Base-by-base conservation (phyloP, 352 stramenopile species). In the Phytophthora ramorum region DNA sequence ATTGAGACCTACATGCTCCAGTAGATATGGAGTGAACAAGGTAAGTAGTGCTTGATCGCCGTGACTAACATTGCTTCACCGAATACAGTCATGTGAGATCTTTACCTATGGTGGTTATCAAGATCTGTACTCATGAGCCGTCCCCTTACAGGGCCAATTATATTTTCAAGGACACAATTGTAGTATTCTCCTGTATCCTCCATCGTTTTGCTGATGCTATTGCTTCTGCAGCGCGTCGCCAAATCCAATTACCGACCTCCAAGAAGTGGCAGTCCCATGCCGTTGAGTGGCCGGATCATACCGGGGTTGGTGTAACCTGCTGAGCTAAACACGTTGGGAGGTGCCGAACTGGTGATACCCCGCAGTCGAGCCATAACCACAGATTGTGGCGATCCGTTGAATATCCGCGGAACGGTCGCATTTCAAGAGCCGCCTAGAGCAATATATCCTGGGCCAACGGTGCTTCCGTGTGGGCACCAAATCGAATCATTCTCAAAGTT, bases 151-250 rank as follows among this genome's bases (percentile, higher is more conserved):
- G 46, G 53, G n/a, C n/a, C n/a, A n/a, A n/a, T n/a, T n/a, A n/a
- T n/a, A n/a, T n/a, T n/a, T n/a, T n/a, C n/a, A n/a, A n/a, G n/a
- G n/a, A n/a, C n/a, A n/a, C n/a, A n/a, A n/a, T n/a, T n/a, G n/a
- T n/a, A 89, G 58, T 82, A 89, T 60, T 89, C 79, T 0, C 75
- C 69, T 22, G 76, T 78, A 88, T 8, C 68, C 71, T 35, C 69
- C 68, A 24, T 78, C 71, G 34, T 73, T 76, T 71, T 79, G 66
- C 28, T 71, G 61, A 16, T 66, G 53, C 8, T n/a, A n/a, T n/a
- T n/a, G n/a, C n/a, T n/a, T n/a, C n/a, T n/a, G n/a, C n/a, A n/a
- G n/a, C n/a, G 64, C 65, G 3, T 58, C 50, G 20, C 83, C 76
- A 56, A 83, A 85, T n/a, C 51, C 40, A 70, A 50, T 13, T 64